Evolutionary conservation across 371 early-diverging fungal genomes (phyloP).

Genomic region (Furculomyces boomerangus): DNA sequence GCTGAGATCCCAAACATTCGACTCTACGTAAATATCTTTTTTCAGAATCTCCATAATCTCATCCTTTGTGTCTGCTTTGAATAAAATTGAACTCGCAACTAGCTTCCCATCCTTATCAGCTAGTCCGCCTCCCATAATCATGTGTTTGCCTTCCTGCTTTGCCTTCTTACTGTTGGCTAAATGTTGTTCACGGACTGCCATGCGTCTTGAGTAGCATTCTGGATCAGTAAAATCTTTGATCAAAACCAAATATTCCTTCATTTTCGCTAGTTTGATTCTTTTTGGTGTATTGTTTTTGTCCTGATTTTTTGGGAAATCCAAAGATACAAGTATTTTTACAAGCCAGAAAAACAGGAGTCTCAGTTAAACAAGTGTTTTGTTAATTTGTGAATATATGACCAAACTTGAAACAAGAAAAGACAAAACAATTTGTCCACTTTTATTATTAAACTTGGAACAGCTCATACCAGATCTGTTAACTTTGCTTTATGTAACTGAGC

Average conservation of each 20-base stretch:
- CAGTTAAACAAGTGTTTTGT: no score
- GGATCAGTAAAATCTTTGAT: conserved; percentile 2
- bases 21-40: not conserved
- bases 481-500: no score
- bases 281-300: no score
- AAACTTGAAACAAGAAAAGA: no score
- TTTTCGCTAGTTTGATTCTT: not conserved
- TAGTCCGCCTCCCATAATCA: not conserved
- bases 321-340: no score
- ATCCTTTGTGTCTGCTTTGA: not conserved
- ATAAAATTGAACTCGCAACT: not conserved
- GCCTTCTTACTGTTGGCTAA: not conserved
- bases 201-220: not conserved
- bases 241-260: not conserved
- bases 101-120: not conserved
- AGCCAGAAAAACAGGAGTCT: no score
- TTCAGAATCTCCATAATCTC: not conserved
- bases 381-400: no score
- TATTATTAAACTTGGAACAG: no score
- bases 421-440: no score
- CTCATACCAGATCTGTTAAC: no score
- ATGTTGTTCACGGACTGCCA: not conserved
- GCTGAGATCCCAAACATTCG: conserved; percentile 1
- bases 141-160: not conserved
- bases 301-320: no score